phyloP scores from a whole-genome alignment of 2,329 filamentous ascomycete species.

The Penicillium hordei region DNA sequence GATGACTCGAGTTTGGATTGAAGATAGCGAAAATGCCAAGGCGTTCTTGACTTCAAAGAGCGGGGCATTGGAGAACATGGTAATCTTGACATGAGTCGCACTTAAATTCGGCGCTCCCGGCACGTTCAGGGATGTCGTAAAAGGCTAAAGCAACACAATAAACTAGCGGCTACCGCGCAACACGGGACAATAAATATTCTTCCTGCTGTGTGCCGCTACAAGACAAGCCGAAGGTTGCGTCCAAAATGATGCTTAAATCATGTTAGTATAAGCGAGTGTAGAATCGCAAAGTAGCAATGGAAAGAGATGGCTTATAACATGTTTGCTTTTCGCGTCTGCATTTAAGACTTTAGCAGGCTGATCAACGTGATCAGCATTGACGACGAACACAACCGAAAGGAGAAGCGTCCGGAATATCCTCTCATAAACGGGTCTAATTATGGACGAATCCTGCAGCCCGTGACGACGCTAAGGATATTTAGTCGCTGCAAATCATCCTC shows the following conservation, averaged over 20 bases:
- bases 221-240: not conserved
- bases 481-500: constrained; percentile 8
- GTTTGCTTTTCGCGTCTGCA: constrained; percentile 13
- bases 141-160: constrained; percentile 11
- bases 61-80: constrained; percentile 5
- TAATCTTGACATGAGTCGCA: constrained; percentile 2
- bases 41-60: not conserved
- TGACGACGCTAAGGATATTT: constrained; percentile 2
- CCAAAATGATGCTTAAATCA: not conserved
- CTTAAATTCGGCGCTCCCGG: constrained; percentile 1
- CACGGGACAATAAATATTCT: constrained; percentile 3
- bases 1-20: constrained; percentile 1
- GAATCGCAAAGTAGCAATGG: constrained; percentile 1
- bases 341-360: constrained; percentile 6
- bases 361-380: constrained; percentile 25
- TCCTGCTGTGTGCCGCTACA: not conserved
- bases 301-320: not conserved
- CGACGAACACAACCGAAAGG: constrained; percentile 9
- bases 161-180: constrained; percentile 24
- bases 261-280: not conserved
- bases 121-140: constrained; percentile 7
- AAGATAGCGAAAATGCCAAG: constrained; percentile 8
- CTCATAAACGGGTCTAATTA: constrained; percentile 15
- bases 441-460: constrained; percentile 5
- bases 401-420: constrained; percentile 1